Conservation (phyloP, 1,139 yeast species). For the Yamadazyma siamensis region DNA sequence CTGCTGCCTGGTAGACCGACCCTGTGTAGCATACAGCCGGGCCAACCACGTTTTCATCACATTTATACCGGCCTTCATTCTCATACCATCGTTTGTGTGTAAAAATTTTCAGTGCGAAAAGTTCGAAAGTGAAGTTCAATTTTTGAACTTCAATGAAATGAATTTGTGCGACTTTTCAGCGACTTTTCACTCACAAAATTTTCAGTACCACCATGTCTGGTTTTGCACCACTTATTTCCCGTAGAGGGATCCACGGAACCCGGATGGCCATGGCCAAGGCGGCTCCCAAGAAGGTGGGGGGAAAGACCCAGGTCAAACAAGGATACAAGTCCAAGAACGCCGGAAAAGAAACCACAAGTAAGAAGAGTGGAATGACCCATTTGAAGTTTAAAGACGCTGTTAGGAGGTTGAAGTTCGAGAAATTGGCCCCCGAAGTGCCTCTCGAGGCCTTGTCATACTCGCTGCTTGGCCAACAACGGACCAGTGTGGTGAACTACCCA, state of each 20-base stretch:
- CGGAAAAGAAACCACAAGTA: slow-evolving; percentile 12
- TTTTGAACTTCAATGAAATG: too few relatives aligned
- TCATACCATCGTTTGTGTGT: too few relatives aligned
- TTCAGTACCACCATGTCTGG: too few relatives aligned
- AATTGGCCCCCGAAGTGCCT: slow-evolving; percentile 20
- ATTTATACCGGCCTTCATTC: too few relatives aligned
- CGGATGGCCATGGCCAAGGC: slow-evolving; percentile 14
- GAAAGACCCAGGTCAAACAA: slow-evolving; percentile 26
- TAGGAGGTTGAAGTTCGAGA: slow-evolving; percentile 32
- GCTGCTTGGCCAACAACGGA: slow-evolving; percentile 8
- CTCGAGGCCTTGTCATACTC: slow-evolving; percentile 15
- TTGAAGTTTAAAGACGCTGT: slow-evolving; percentile 40
- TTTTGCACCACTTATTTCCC: too few relatives aligned
- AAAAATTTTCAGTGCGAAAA: too few relatives aligned
- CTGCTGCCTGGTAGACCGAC: too few relatives aligned
- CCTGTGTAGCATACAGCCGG: too few relatives aligned
- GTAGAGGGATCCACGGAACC: slow-evolving; percentile 3
- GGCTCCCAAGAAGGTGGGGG: slow-evolving; percentile 17
- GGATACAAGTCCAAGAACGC: slow-evolving; percentile 22
- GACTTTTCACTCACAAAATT: too few relatives aligned
- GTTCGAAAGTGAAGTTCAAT: too few relatives aligned
- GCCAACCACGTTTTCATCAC: too few relatives aligned
- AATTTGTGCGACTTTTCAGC: too few relatives aligned
- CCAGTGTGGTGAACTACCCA: slow-evolving; percentile 23
- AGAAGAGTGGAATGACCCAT: slow-evolving; percentile 46